phyloP scores from a whole-genome alignment of 441 rosid species.

The Biscutella laevigata region DNA sequence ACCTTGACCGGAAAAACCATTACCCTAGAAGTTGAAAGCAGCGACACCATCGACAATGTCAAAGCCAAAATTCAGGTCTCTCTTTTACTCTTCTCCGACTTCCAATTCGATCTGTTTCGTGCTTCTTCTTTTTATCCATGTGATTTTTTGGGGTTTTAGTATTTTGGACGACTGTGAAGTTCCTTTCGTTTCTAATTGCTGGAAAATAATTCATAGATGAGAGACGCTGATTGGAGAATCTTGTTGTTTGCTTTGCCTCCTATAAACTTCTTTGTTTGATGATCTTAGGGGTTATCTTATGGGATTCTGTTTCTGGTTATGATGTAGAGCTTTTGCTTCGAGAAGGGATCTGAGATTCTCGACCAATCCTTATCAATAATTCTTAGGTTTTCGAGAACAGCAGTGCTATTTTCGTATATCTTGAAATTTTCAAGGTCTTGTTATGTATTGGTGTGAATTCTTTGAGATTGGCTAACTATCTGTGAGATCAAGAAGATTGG shows the following conservation, averaged over 20 bases:
- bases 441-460: too few relatives aligned
- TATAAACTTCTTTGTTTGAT: neutral
- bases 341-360: neutral
- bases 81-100: neutral
- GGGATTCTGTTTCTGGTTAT: neutral
- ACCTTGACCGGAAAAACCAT: constrained; percentile 88
- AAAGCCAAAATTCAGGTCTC: constrained; percentile 82
- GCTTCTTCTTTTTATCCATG: neutral
- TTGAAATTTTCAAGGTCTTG: too few relatives aligned
- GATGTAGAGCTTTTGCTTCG: neutral
- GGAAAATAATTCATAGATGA: neutral
- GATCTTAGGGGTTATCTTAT: neutral
- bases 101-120: neutral
- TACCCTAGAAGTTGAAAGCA: constrained; percentile 81
- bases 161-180: neutral
- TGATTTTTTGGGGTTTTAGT: neutral
- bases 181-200: neutral
- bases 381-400: too few relatives aligned
- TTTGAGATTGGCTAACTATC: neutral
- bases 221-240: neutral
- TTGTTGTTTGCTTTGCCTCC: neutral
- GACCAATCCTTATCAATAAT: too few relatives aligned
- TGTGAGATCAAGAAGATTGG: too few relatives aligned
- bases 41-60: constrained; percentile 84
- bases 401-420: too few relatives aligned